Evolutionary conservation across 176 grass and related monocot species (phyloP).

Genomic region (Melocanna baccifera): DNA sequence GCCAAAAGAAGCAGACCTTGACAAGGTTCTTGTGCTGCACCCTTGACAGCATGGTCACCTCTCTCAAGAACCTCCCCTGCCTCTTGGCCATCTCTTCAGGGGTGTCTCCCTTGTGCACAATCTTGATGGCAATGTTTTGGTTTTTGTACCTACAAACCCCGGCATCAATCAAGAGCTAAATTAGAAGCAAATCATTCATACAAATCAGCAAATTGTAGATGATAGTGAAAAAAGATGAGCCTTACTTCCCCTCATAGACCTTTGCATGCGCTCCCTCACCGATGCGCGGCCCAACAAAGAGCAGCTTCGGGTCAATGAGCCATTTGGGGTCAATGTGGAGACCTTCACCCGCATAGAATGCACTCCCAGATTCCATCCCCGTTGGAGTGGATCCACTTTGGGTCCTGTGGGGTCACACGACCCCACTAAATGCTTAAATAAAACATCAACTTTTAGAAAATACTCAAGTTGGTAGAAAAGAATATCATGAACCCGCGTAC

Average conservation of each 20-base stretch:
- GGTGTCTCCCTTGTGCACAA: constrained; percentile 84
- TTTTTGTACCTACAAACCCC: constrained; percentile 77
- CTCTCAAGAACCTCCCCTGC: constrained; percentile 82
- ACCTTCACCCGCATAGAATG: constrained; percentile 51
- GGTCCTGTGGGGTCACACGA: constrained; percentile 13
- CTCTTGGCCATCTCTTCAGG: constrained; percentile 76
- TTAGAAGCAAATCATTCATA: constrained; percentile 30
- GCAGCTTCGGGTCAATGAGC: constrained; percentile 88
- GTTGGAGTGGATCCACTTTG: constrained; percentile 13
- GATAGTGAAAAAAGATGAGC: constrained; percentile 1
- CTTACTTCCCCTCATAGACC: constrained; percentile 98
- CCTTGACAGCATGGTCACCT: constrained; percentile 84
- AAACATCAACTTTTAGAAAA: constrained; percentile 23
- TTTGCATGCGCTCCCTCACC: constrained; percentile 89
- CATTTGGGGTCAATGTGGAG: constrained; percentile 77
- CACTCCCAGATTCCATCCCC: constrained; percentile 65
- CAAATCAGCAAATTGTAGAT: constrained; percentile 15
- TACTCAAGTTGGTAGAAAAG: constrained; percentile 9
- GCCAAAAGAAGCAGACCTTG: constrained; percentile 52
- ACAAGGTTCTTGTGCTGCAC: constrained; percentile 99
- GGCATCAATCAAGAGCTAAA: constrained; percentile 25
- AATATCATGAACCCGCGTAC: not conserved
- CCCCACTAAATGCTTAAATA: constrained; percentile 42
- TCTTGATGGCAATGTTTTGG: constrained; percentile 93
- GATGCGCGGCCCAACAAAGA: constrained; percentile 84